Evolutionary conservation across 495 filamentous ascomycete species (phyloP), one percentile per base, ranked within the genome.

Genomic region (Cudoniella acicularis): DNA sequence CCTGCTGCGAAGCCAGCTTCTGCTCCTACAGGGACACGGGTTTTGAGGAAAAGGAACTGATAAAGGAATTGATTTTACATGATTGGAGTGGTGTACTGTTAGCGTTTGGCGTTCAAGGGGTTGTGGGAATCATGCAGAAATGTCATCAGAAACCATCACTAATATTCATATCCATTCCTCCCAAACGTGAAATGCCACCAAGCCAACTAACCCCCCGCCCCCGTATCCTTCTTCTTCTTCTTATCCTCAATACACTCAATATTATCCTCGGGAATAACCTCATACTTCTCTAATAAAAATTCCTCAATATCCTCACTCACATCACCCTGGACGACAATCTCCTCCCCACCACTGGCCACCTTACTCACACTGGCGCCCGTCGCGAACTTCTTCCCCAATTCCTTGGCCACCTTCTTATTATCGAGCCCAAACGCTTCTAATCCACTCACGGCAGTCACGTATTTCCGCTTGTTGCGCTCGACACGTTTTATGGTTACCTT

Each of bases 301-400:
- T 98, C 95, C 64, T 87, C 83, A 54, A 99, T 87, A 71, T 98
- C 94, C 68, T 92, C 92, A 71, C 91, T 95, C 63, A 97, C 84
- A 74, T 99, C 94, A 13, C 94, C 94, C 73, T 99, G 94, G 42
- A 99, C 92, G 27, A 96, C 93, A 69, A 99, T 97, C 77, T 98
- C 94, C 73, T 98, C 94, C 10, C 87, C 86, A 1, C 92, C 93
- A 48, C 83, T 87, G 21, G 90, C 82, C 8, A 86, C 80, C 75
- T 96, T 94, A 16, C 93, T 98, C 43, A 98, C 92, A 13, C 85
- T 89, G n/a, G 84, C 85, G 0, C 94, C 94, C 1, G 94, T 97
- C 17, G 95, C 95, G 69, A 99, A 92, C 72, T 90, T 92, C 78
- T 92, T 92, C 52, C 89, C 90, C 61, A 92, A 86, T 61, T 92